Percentiles rank a stretch among this genome's conserved stretches.
phyloP scores from a whole-genome alignment of 495 filamentous ascomycete genomes.

The Neurospora sp. region DNA sequence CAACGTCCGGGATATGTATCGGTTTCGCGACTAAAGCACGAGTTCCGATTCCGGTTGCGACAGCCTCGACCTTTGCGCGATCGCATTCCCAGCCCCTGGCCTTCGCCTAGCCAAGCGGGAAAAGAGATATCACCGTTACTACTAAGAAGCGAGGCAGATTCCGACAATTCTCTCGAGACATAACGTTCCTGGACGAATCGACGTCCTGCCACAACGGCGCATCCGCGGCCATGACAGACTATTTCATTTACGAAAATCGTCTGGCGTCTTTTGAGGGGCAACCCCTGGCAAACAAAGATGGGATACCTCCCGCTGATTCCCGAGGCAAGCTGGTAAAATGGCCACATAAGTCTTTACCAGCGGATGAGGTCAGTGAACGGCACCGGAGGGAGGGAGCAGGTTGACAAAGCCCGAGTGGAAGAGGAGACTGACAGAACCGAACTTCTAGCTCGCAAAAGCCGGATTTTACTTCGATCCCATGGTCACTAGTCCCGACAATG shows the following conservation, averaged over 20 bases:
- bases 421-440: slow-evolving; percentile 5
- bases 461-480: slow-evolving; percentile 84
- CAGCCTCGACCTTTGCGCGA: background rate
- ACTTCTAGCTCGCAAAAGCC: slow-evolving; percentile 65
- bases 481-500: slow-evolving; percentile 69
- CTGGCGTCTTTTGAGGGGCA: slow-evolving; percentile 60
- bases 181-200: background rate
- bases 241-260: slow-evolving; percentile 57
- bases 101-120: background rate
- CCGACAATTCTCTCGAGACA: background rate
- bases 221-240: slow-evolving; percentile 17
- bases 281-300: slow-evolving; percentile 45
- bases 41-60: background rate
- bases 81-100: background rate
- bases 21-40: background rate
- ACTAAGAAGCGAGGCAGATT: background rate
- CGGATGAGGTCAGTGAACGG: slow-evolving; percentile 47
- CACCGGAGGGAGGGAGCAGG: background rate
- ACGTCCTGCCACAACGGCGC: background rate
- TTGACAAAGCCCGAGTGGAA: background rate
- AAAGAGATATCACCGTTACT: background rate
- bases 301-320: slow-evolving; percentile 55
- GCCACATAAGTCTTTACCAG: slow-evolving; percentile 61
- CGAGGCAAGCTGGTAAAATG: slow-evolving; percentile 53
- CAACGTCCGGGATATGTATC: background rate